These are phyloP conservation scores for Trypanosoma mega DNA, from an alignment of 208 protist species.

Conservation along the genomic window DNA sequence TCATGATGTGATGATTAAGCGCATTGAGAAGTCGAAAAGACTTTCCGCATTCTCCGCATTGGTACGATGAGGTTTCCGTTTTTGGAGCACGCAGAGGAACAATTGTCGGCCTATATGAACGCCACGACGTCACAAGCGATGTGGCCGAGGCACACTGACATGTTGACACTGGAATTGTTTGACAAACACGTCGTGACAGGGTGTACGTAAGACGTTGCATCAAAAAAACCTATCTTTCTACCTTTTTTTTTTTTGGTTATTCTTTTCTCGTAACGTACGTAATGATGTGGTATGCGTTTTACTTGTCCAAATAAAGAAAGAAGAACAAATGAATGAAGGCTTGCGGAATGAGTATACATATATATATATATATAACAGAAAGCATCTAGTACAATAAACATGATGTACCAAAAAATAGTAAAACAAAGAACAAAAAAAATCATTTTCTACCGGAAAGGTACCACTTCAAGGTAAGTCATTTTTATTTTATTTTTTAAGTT, in stretches of 20 bases:
- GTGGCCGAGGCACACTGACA: not conserved
- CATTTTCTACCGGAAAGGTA: too few species aligned
- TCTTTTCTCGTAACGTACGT: not conserved
- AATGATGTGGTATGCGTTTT: too few species aligned
- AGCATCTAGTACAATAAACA: too few species aligned
- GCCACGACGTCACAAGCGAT: not conserved
- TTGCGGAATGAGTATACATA: too few species aligned
- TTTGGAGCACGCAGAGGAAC: conserved; percentile 16
- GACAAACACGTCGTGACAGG: not conserved
- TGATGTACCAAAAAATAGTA: not conserved
- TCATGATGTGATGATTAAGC: conserved; percentile 88
- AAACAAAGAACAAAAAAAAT: too few species aligned
- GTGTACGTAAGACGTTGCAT: conserved; percentile 18
- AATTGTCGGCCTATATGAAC: conserved; percentile 10
- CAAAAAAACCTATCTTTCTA: not conserved
- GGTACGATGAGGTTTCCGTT: conserved; percentile 44
- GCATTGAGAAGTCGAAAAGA: conserved; percentile 86
- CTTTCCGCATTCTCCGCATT: conserved; percentile 83
- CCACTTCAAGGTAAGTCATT: too few species aligned
- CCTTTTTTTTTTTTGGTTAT: not conserved
- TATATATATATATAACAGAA: too few species aligned
- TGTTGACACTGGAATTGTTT: not conserved
- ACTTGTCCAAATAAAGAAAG: too few species aligned
- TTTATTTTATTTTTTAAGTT: too few species aligned
- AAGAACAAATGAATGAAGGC: too few species aligned